Evolutionary conservation across 345 rosid species (phyloP), one percentile per base, ranked within the genome.

Genomic region (Sisymbrium altissimum): DNA sequence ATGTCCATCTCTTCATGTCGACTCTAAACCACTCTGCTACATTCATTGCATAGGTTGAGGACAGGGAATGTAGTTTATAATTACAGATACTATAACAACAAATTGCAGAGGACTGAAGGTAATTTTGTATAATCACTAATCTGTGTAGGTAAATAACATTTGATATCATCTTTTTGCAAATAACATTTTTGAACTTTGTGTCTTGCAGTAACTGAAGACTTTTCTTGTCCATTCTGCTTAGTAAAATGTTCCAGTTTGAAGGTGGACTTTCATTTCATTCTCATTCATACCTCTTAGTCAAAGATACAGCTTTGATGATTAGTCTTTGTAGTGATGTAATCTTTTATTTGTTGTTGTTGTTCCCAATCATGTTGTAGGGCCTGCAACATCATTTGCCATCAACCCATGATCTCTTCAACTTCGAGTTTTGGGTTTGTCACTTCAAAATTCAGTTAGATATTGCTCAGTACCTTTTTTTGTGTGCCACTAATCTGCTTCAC

Each of bases 341-440:
- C 64, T 54, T 53, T 30, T 45, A n/a, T n/a, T 60, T 21, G 19
- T 48, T 72, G 7, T 32, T 32, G 7, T 11, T 48, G 25, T 64
- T 69, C 40, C 23, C 56, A 38, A 57, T 65, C 50, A n/a, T 50
- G 50, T 48, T 80, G 32, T 62, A 96, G 99, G 99, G 99, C 57
- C 84, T 96, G 79, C 86, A 89, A 82, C 77, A 66, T 76, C 99
- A 96, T 81, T 82, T 96, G 83, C 84, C 88, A 25, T 84, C 98
- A 55, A 85, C 89, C 50, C 99, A 96, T 65, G 98, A 92, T 86
- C 89, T 92, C 74, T 90, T 92, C 86, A 75, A 85, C 81, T 96
- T 88, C 82, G 98, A 96, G 84, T 96, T 92, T 84, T 90, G 98
- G 99, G 99, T 96, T 89, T 79, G 99, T 92, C 84, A 85, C 89